phyloP scores from a whole-genome alignment of 495 filamentous ascomycete species.

The Hyphodiscus hymeniophilus region DNA sequence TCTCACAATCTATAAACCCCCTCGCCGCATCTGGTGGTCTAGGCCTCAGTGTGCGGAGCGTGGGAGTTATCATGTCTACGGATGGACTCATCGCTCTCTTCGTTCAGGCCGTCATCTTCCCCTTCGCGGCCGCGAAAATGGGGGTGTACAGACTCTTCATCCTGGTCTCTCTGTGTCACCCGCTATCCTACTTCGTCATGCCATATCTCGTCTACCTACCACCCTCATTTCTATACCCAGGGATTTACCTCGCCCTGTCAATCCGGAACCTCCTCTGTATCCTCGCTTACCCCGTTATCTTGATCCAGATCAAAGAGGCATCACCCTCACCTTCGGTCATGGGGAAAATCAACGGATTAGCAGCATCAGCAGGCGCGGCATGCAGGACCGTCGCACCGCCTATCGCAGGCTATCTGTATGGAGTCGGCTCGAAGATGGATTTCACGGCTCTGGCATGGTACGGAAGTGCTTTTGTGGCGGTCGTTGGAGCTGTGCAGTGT shows the following conservation, averaged over 20 bases:
- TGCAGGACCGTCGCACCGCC: slow-evolving; percentile 82
- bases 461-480: slow-evolving; percentile 65
- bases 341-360: slow-evolving; percentile 83
- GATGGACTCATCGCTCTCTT: slow-evolving; percentile 82
- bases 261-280: slow-evolving; percentile 82
- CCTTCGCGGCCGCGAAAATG: slow-evolving; percentile 13
- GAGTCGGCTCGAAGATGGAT: slow-evolving; percentile 65
- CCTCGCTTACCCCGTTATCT: slow-evolving; percentile 77
- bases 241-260: slow-evolving; percentile 65
- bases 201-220: slow-evolving; percentile 87
- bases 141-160: slow-evolving; percentile 47
- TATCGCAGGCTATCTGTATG: slow-evolving; percentile 75
- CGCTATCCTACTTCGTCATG: slow-evolving; percentile 73
- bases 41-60: slow-evolving; percentile 66
- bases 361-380: slow-evolving; percentile 80
- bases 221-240: slow-evolving; percentile 48
- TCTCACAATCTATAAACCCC: slow-evolving; percentile 1
- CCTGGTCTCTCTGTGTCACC: slow-evolving; percentile 69
- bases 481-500: slow-evolving; percentile 51
- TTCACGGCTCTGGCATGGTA: slow-evolving; percentile 88
- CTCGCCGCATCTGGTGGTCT: slow-evolving; percentile 69
- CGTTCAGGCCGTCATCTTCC: slow-evolving; percentile 47
- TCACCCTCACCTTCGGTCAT: slow-evolving; percentile 71
- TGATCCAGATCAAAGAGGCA: slow-evolving; percentile 76
- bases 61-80: slow-evolving; percentile 76